Percentiles rank a stretch among this genome's conserved stretches.
These are phyloP conservation scores for Camillea tinctor DNA, from an alignment of 2,329 filamentous ascomycete species.

Conservation along the genomic window DNA sequence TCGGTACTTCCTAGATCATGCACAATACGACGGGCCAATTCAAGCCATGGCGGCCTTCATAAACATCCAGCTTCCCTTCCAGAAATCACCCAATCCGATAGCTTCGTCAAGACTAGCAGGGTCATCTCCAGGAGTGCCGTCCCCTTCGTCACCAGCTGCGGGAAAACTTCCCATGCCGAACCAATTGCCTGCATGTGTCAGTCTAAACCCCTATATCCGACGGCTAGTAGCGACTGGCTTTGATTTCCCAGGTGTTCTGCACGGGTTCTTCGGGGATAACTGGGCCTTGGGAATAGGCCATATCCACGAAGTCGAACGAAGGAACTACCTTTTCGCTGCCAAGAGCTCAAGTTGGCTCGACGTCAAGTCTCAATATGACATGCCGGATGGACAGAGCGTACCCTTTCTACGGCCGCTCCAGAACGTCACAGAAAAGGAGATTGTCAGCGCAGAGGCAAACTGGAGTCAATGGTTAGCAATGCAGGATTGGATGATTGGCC, in stretches of 20 bases:
- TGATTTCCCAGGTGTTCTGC: conserved; percentile 80
- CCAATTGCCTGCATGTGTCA: conserved; percentile 48
- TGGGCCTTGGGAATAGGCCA: conserved; percentile 78
- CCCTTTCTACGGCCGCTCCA: conserved; percentile 86
- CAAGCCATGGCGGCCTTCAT: conserved; percentile 87
- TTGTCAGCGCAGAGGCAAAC: conserved; percentile 74
- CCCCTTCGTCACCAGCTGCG: conserved; percentile 23
- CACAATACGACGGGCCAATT: conserved; percentile 77
- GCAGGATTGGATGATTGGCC: conserved; percentile 98
- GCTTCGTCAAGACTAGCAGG: conserved; percentile 38
- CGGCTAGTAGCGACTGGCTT: conserved; percentile 89
- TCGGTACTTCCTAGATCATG: conserved; percentile 86
- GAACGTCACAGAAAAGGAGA: conserved; percentile 73
- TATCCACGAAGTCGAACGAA: conserved; percentile 82
- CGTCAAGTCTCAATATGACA: conserved; percentile 90
- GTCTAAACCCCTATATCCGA: conserved; percentile 84
- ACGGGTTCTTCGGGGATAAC: conserved; percentile 96
- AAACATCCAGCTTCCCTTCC: conserved; percentile 88
- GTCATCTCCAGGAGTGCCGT: conserved; percentile 35
- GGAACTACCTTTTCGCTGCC: conserved; percentile 92
- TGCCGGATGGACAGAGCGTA: conserved; percentile 75
- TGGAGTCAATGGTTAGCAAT: conserved; percentile 97
- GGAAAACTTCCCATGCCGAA: conserved; percentile 29
- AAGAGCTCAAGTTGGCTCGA: conserved; percentile 89
- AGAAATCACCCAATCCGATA: conserved; percentile 55